A percentile compares a stretch with the other conserved stretches of the same genome.
Conservation (phyloP, 129 eudicot species). For the Arctium minus region DNA sequence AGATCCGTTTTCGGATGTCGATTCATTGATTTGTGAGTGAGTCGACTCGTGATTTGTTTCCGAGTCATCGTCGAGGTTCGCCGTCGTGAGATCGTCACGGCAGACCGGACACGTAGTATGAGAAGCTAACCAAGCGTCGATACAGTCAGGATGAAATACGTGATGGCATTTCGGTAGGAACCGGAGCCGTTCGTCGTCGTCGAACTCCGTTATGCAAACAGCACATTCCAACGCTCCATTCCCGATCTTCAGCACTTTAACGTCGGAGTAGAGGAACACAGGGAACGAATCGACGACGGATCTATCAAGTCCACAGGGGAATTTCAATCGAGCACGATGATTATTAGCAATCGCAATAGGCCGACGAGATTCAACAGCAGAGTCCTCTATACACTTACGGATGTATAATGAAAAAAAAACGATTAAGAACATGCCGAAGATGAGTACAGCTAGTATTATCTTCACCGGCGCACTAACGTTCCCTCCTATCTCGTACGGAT, state of each 20-base stretch:
- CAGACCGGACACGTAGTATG: slow-evolving; percentile 65
- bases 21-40: not conserved
- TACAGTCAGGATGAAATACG: slow-evolving; percentile 54
- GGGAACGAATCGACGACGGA: slow-evolving; percentile 34
- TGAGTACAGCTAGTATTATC: slow-evolving; percentile 18
- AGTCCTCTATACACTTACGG: slow-evolving; percentile 16
- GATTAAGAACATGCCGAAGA: slow-evolving; percentile 26
- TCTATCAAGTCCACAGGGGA: slow-evolving; percentile 36
- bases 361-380: not conserved
- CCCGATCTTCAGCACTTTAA: slow-evolving; percentile 34
- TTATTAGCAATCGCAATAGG: not conserved
- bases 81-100: slow-evolving; percentile 31
- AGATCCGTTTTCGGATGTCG: not conserved
- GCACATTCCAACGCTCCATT: slow-evolving; percentile 49
- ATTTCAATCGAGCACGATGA: not conserved
- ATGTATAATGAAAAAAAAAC: slow-evolving; percentile 36
- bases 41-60: not conserved
- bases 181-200: slow-evolving; percentile 32
- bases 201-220: slow-evolving; percentile 47
- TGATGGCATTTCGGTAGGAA: slow-evolving; percentile 49
- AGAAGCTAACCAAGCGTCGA: slow-evolving; percentile 54
- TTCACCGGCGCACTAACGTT: slow-evolving; percentile 24
- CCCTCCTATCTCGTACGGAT: slow-evolving; percentile 16
- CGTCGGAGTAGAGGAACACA: slow-evolving; percentile 39
- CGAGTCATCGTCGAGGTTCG: not conserved